phyloP scores from a whole-genome alignment of 1,284 basidiomycete genomes.

The Ceratobasidium sp. region DNA sequence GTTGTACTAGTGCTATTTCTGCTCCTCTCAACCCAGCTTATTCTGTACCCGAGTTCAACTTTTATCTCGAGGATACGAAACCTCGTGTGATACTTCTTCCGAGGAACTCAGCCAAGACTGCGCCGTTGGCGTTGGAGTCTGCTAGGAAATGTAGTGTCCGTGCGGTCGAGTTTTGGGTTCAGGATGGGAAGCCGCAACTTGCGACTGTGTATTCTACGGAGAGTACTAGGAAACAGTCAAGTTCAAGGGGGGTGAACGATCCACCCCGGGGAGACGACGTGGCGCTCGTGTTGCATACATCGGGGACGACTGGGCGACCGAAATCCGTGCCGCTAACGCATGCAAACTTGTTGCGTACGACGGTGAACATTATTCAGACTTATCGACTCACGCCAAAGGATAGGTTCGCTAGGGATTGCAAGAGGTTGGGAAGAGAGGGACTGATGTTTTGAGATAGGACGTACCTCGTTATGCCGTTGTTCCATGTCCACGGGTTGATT shows the following conservation, averaged over 20 bases:
- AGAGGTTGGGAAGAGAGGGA: background rate
- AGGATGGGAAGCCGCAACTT: conserved; percentile 47
- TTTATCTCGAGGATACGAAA: conserved; percentile 53
- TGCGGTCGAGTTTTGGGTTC: conserved; percentile 48
- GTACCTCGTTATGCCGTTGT: conserved; percentile 75
- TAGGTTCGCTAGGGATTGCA: background rate
- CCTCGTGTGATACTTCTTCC: conserved; percentile 52
- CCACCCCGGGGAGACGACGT: conserved; percentile 61
- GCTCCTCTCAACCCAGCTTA: conserved; percentile 53
- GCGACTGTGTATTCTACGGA: conserved; percentile 45
- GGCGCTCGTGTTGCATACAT: conserved; percentile 72
- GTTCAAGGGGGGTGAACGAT: conserved; percentile 41
- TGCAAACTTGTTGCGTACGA: conserved; percentile 70
- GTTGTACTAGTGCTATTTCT: conserved; percentile 51
- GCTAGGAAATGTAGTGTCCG: conserved; percentile 49
- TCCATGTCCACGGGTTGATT: conserved; percentile 75
- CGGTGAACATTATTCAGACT: conserved; percentile 68
- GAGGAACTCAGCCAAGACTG: conserved; percentile 47
- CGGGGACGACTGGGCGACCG: conserved; percentile 74
- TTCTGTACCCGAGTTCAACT: conserved; percentile 51
- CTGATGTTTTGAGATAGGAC: conserved; percentile 56
- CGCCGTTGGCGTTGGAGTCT: conserved; percentile 49
- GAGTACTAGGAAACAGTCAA: conserved; percentile 41
- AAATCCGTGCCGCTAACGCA: conserved; percentile 74
- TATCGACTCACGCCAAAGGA: conserved; percentile 65